A percentile compares a stretch with the other conserved stretches of the same genome.
These are phyloP conservation scores for Bidens hawaiensis DNA, from an alignment of 140 eudicot genomes.

Conservation along the genomic window DNA sequence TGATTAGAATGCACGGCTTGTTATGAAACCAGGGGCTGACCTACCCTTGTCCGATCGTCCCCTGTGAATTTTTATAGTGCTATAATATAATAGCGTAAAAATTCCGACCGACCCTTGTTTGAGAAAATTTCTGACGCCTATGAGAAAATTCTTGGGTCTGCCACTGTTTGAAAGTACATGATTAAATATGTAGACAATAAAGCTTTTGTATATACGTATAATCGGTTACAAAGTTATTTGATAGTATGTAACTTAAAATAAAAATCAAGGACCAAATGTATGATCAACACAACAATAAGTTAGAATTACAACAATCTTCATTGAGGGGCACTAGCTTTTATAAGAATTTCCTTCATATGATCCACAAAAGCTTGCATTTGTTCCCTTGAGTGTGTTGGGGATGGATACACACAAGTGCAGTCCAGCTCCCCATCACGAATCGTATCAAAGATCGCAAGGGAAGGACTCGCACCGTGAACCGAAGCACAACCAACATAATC, in stretches of 20 bases:
- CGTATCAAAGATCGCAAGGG: slow-evolving; percentile 73
- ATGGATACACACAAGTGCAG: slow-evolving; percentile 80
- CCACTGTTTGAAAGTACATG: background rate
- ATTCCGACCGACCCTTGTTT: too few species aligned
- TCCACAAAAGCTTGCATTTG: slow-evolving; percentile 68
- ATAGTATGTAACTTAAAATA: background rate
- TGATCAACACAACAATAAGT: slow-evolving; percentile 8
- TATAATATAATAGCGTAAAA: too few species aligned
- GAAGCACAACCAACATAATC: slow-evolving; percentile 88
- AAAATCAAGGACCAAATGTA: slow-evolving; percentile 1
- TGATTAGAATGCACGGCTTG: slow-evolving; percentile 19
- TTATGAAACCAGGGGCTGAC: too few species aligned
- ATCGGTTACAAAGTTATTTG: background rate
- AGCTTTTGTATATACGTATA: background rate
- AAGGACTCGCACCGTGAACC: slow-evolving; percentile 86
- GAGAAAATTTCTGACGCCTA: too few species aligned
- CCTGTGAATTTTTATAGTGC: too few species aligned
- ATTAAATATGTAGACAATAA: background rate
- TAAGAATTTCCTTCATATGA: slow-evolving; percentile 59
- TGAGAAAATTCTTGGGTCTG: too few species aligned
- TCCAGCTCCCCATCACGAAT: slow-evolving; percentile 66
- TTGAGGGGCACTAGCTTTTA: slow-evolving; percentile 17
- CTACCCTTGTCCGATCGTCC: too few species aligned
- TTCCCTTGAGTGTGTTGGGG: slow-evolving; percentile 83
- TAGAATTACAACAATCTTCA: slow-evolving; percentile 23